Conservation (phyloP, 495 filamentous ascomycete genomes). For the Lepraria neglecta region DNA sequence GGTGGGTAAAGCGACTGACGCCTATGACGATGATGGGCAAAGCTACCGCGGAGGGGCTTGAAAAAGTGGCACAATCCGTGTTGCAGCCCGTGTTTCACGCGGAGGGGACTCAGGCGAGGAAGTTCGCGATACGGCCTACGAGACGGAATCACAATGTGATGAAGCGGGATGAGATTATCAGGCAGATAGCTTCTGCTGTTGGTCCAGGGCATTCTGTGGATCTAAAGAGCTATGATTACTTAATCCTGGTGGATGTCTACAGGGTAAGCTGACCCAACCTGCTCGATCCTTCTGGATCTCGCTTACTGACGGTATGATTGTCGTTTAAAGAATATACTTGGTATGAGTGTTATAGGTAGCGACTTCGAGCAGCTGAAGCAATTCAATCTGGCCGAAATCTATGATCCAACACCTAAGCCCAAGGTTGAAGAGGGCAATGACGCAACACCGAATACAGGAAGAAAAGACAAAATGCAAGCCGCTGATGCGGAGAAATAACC, state of each 20-base stretch:
- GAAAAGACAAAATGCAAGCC: background rate
- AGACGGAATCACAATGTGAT: conserved; percentile 72
- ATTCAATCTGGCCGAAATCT: conserved; percentile 66
- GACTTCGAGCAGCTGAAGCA: conserved; percentile 66
- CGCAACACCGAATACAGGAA: background rate
- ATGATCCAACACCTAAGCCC: conserved; percentile 28
- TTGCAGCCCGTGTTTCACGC: conserved; percentile 67
- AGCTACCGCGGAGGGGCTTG: conserved; percentile 68
- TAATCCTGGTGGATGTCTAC: conserved; percentile 84
- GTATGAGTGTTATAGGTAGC: conserved; percentile 66
- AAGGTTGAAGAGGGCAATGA: conserved; percentile 1
- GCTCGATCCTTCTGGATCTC: conserved; percentile 7
- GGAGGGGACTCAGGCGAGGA: conserved; percentile 41
- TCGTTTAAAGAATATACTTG: conserved; percentile 57
- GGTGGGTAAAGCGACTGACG: conserved; percentile 79
- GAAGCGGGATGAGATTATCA: conserved; percentile 69
- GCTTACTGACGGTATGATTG: conserved; percentile 1
- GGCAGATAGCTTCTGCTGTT: conserved; percentile 63
- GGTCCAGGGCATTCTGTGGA: conserved; percentile 73
- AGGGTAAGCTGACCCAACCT: conserved; percentile 52
- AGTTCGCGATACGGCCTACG: conserved; percentile 85
- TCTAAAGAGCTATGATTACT: conserved; percentile 69
- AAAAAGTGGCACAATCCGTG: conserved; percentile 63
- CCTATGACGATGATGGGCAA: conserved; percentile 71
- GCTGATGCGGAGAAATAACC: background rate